phyloP scores from a whole-genome alignment of 2,329 filamentous ascomycete species.

The Bretziella fagacearum region DNA sequence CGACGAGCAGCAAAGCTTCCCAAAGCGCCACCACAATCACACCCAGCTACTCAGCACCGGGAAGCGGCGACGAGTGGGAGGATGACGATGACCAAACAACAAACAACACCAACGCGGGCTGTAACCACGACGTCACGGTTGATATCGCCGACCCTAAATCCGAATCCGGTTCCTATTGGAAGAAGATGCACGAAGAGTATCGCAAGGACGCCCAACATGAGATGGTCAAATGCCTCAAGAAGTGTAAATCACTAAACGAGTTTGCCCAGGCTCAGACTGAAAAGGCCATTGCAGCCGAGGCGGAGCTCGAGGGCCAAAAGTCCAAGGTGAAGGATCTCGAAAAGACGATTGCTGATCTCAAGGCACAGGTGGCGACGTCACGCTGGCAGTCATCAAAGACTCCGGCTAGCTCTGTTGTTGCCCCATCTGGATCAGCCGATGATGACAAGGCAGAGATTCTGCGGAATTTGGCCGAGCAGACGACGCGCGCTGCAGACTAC shows the following conservation, averaged over 20 bases:
- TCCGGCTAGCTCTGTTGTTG: too few species aligned
- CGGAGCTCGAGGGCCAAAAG: constrained; percentile 51
- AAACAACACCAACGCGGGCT: constrained; percentile 24
- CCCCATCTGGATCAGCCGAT: constrained; percentile 17
- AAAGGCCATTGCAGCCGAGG: constrained; percentile 48
- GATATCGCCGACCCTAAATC: constrained; percentile 60
- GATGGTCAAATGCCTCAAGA: constrained; percentile 61
- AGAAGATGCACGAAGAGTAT: constrained; percentile 58
- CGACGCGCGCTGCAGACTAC: constrained; percentile 39
- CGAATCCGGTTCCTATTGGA: constrained; percentile 65
- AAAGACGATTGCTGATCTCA: constrained; percentile 39
- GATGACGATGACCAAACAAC: constrained; percentile 25
- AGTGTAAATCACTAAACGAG: constrained; percentile 38
- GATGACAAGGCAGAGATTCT: constrained; percentile 31
- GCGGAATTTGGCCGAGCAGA: constrained; percentile 40
- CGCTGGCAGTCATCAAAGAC: neutral
- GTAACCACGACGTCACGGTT: constrained; percentile 45
- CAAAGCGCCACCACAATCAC: too few species aligned
- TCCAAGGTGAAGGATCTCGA: constrained; percentile 48
- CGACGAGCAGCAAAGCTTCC: constrained; percentile 14
- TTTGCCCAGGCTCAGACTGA: constrained; percentile 64
- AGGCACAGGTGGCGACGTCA: constrained; percentile 17
- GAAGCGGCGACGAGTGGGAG: constrained; percentile 34
- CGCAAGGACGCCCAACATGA: constrained; percentile 54
- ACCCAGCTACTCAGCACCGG: constrained; percentile 14